phyloP scores from a whole-genome alignment of 2,329 filamentous ascomycete species.

The Paramyrothecium sp. region DNA sequence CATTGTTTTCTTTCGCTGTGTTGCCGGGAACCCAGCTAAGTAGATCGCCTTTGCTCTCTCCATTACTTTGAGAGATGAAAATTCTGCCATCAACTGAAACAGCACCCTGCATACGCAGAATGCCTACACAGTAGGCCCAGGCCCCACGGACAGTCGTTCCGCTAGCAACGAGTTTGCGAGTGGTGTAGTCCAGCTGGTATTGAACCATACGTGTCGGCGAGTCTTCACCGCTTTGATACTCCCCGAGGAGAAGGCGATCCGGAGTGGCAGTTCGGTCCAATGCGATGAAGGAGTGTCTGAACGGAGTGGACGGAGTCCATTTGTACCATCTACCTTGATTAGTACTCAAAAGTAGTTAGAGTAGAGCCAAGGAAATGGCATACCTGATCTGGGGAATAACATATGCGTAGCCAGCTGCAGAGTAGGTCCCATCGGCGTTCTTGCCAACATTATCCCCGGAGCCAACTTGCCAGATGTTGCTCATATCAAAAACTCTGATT shows the following conservation, averaged over 20 bases:
- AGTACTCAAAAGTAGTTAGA: neutral
- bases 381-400: constrained; percentile 31
- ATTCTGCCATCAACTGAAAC: constrained; percentile 26
- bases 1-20: constrained; percentile 14
- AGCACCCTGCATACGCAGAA: constrained; percentile 30
- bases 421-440: constrained; percentile 21
- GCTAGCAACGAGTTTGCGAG: constrained; percentile 19
- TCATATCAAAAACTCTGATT: constrained; percentile 32
- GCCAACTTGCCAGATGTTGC: constrained; percentile 32
- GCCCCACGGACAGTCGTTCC: constrained; percentile 16
- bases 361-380: neutral
- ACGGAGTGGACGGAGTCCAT: constrained; percentile 20
- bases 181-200: constrained; percentile 26
- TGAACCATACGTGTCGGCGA: constrained; percentile 25
- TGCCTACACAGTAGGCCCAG: constrained; percentile 29
- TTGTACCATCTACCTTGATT: constrained; percentile 18
- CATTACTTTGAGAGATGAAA: constrained; percentile 31
- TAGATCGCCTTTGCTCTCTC: constrained; percentile 24
- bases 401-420: constrained; percentile 29
- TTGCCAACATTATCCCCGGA: constrained; percentile 29
- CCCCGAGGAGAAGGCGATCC: constrained; percentile 29
- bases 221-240: constrained; percentile 23
- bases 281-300: constrained; percentile 31
- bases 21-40: constrained; percentile 28
- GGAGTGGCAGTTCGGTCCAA: constrained; percentile 30